phyloP scores from a whole-genome alignment of 106 monocot species.

The Dendrobium nobile region DNA sequence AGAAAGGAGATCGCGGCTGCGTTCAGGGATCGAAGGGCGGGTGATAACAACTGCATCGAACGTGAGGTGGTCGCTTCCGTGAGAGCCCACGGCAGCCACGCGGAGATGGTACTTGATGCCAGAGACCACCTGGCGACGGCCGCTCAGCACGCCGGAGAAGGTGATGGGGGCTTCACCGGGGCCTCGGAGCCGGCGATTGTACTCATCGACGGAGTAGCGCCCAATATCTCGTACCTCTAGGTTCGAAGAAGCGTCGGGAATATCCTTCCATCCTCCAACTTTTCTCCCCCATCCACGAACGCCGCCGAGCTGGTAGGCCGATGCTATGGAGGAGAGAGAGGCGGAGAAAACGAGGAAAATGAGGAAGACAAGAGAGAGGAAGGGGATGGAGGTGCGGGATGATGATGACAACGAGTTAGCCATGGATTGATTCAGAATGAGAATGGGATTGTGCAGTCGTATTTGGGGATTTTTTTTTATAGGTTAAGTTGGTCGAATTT shows the following conservation, averaged over 20 bases:
- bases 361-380: slow-evolving; percentile 9
- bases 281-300: not conserved
- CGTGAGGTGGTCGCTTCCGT: not conserved
- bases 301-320: not conserved
- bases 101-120: slow-evolving; percentile 37
- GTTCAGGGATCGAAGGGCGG: slow-evolving; percentile 28
- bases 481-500: not conserved
- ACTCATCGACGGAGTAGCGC: slow-evolving; percentile 33
- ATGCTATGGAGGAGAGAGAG: not conserved
- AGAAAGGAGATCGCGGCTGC: slow-evolving; percentile 24
- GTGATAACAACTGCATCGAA: slow-evolving; percentile 48
- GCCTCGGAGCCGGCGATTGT: slow-evolving; percentile 19
- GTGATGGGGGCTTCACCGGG: slow-evolving; percentile 1
- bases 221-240: slow-evolving; percentile 31
- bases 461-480: not conserved
- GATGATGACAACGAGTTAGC: not conserved
- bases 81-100: not conserved
- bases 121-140: slow-evolving; percentile 30
- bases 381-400: not conserved
- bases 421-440: not conserved
- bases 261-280: slow-evolving; percentile 25
- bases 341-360: not conserved
- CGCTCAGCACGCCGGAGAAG: slow-evolving; percentile 26
- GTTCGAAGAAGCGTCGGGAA: slow-evolving; percentile 30
- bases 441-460: not conserved